Conservation (phyloP, 176 grass and related monocot genomes). For the Panicum miliaceum region DNA sequence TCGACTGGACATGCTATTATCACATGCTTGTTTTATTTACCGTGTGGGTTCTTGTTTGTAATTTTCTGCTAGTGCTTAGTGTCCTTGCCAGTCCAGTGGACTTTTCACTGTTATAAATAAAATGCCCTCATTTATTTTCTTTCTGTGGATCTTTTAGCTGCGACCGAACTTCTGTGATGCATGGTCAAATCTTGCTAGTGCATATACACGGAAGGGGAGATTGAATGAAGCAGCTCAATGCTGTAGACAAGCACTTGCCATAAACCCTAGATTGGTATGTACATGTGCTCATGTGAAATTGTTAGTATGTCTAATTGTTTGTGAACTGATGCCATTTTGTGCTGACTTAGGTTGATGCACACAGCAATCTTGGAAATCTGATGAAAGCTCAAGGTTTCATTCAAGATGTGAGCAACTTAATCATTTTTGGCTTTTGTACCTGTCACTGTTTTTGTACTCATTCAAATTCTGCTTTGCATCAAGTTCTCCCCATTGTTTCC, state of each 20-base stretch:
- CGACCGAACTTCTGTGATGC: constrained; percentile 92
- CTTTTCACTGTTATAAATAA: neutral
- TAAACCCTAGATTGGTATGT: constrained; percentile 81
- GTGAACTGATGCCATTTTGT: constrained; percentile 41
- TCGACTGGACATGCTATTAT: constrained; percentile 1
- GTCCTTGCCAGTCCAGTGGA: neutral
- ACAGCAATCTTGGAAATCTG: constrained; percentile 96
- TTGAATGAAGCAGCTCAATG: constrained; percentile 93
- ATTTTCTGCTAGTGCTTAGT: neutral
- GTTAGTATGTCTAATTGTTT: constrained; percentile 24
- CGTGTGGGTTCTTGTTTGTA: constrained; percentile 5
- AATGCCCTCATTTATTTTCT: constrained; percentile 19
- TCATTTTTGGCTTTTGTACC: neutral
- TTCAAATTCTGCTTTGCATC: neutral
- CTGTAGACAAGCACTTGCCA: constrained; percentile 85
- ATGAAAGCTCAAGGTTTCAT: constrained; percentile 96
- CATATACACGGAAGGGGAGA: constrained; percentile 94
- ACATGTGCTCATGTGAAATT: constrained; percentile 33
- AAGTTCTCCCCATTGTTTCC: neutral
- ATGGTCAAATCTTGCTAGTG: constrained; percentile 99
- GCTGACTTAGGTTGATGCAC: constrained; percentile 89
- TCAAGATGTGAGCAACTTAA: constrained; percentile 67
- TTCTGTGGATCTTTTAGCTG: constrained; percentile 59
- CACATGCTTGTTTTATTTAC: neutral
- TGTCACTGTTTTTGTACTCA: neutral